Conservation (phyloP, 2,329 filamentous ascomycete species). For the Xylariaceae sp. region DNA sequence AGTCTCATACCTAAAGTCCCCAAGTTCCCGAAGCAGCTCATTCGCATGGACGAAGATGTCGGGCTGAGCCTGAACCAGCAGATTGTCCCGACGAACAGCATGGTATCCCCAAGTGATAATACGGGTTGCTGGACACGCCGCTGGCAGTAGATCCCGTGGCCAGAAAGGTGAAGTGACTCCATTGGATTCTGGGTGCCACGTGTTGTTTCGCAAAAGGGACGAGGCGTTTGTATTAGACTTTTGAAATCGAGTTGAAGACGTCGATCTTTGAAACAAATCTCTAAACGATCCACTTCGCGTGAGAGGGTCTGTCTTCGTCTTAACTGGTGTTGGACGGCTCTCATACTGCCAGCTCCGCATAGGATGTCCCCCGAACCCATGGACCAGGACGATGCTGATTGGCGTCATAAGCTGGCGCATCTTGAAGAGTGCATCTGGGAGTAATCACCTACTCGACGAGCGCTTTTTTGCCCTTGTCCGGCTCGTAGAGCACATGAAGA, state of each 20-base stretch:
- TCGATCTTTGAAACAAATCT: slow-evolving; percentile 6
- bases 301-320: not conserved
- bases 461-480: slow-evolving; percentile 6
- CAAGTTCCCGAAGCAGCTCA: slow-evolving; percentile 18
- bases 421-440: not conserved
- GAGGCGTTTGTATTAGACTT: not conserved
- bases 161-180: slow-evolving; percentile 7
- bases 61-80: slow-evolving; percentile 10
- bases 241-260: not conserved
- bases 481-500: slow-evolving; percentile 24
- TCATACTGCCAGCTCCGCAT: slow-evolving; percentile 25
- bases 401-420: not conserved
- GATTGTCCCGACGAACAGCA: slow-evolving; percentile 9
- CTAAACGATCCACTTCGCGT: slow-evolving; percentile 4
- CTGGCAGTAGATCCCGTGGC: slow-evolving; percentile 21
- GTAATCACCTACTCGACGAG: slow-evolving; percentile 20
- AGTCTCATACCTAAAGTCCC: not conserved
- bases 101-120: slow-evolving; percentile 26
- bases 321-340: not conserved
- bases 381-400: slow-evolving; percentile 22
- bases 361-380: slow-evolving; percentile 27
- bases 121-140: slow-evolving; percentile 17
- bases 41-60: slow-evolving; percentile 22
- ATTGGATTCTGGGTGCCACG: not conserved
- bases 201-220: not conserved